Evolutionary conservation across 495 filamentous ascomycete genomes (phyloP), one percentile per base, ranked within the genome.

Genomic region (Ramalina peruviana): DNA sequence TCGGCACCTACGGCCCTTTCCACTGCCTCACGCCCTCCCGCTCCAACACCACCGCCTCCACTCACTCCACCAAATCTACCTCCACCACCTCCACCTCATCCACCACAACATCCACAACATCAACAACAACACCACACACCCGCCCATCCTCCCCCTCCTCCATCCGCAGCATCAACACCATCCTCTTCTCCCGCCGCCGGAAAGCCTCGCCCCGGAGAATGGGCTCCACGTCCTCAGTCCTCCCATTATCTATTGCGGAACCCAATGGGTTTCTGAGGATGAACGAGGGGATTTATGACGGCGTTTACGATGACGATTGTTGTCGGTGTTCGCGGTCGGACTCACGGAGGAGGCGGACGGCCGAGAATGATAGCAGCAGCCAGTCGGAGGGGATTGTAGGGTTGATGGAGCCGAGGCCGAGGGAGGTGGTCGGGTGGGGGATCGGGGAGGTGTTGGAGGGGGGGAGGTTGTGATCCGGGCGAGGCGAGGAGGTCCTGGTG

Each of bases 31-130:
- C 56, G 47, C 7, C 55, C 48, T 20, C 54, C 49, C 58, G 30
- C 30, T 33, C 30, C 30, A 33, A 33, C 30, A 48, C 43, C 48
- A 59, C 49, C 30, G 44, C 43, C 16, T 47, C 57, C 16, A 38
- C 62, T 21, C 59, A 60, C 26, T 53, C 58, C 40, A 63, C 62
- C 57, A 59, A 2, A 60, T 48, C 57, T 13, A 39, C 62, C 21
- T 60, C 61, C 26, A 51, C 58, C 40, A 63, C 62, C 57, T 57
- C 43, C 19, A 46, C 33, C 53, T 27, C 48, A 56, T 43, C 50
- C 49, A 59, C 37, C 52, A 40, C 3, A 40, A 54, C 56, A 36
- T 54, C 46, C 46, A 54, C 53, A 48, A 54, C 49, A 60, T 60
- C 43, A 51, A 53, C 41, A 57, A 50, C 46, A 53, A 20, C 19